A percentile compares a stretch with the other conserved stretches of the same genome.
phyloP scores from a whole-genome alignment of 768 basidiomycete species.

The Amyloporia xantha region DNA sequence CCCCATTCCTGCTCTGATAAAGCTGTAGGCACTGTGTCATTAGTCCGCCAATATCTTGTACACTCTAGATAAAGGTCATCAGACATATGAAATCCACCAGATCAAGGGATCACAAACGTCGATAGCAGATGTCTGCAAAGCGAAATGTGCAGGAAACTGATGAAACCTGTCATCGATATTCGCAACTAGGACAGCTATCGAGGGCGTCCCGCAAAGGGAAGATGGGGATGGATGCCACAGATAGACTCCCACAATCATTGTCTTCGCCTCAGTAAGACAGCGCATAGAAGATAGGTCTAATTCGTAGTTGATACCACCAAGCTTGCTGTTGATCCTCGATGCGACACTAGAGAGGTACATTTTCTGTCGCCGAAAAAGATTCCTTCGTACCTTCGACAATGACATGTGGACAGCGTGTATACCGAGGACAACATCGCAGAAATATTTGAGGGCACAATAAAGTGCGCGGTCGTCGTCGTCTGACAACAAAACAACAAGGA shows the following conservation, averaged over 20 bases:
- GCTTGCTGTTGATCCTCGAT: constrained; percentile 74
- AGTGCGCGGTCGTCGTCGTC: constrained; percentile 58
- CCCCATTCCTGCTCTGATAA: constrained; percentile 29
- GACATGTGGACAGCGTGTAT: constrained; percentile 67
- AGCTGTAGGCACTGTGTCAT: constrained; percentile 38
- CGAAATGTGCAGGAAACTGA: constrained; percentile 44
- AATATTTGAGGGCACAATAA: constrained; percentile 72
- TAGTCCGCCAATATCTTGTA: constrained; percentile 41
- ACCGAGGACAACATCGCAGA: constrained; percentile 67
- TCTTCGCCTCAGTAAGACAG: constrained; percentile 59
- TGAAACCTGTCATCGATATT: constrained; percentile 37
- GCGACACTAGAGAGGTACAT: constrained; percentile 79
- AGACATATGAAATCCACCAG: not conserved
- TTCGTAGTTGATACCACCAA: constrained; percentile 74
- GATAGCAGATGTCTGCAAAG: constrained; percentile 45
- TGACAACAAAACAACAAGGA: constrained; percentile 64
- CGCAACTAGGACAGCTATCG: constrained; percentile 47
- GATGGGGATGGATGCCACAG: constrained; percentile 78
- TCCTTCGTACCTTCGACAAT: constrained; percentile 49
- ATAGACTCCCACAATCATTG: constrained; percentile 73
- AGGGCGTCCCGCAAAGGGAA: constrained; percentile 50
- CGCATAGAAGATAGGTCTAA: constrained; percentile 51
- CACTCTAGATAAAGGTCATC: constrained; percentile 29
- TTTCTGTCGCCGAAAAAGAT: constrained; percentile 46
- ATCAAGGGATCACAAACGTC: constrained; percentile 29